Base-by-base conservation (phyloP, 345 rosid genomes). In the Populus simonii region DNA sequence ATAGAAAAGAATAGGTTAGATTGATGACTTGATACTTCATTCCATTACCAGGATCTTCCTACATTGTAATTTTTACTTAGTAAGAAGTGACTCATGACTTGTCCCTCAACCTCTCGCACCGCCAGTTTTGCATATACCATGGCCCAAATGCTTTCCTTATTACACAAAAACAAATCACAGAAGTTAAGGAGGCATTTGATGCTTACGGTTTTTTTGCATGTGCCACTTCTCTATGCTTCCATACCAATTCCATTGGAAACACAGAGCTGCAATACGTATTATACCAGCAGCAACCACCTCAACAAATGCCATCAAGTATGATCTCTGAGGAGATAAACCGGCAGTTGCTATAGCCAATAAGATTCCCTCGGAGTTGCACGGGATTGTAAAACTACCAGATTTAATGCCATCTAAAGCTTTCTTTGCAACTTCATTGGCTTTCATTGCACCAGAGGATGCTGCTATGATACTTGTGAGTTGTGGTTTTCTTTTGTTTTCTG, bases 231-330 rank as follows among this genome's bases (percentile, higher is more conserved):
- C 89, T 45, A 92, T 93, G 43, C 83, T 85, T 36, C 84, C 75
- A 49, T 93, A 95, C 96, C 93, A 91, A 78, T 84, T 92, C 98
- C 99, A 92, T 59, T 85, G 92, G 73, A 89, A 91, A 73, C 76
- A 85, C 38, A 93, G 84, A 55, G 87, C 93, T 25, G 27, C 76
- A 29, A 92, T 38, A 36, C 94, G 91, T 45, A 85, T 23, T 13
- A 89, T 25, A 76, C 94, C 87, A 66, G 81, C 87, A 12, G 85
- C 71, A 62, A 82, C 79, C 33, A 95, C 94, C 88, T 95, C 98
- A 69, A 90, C 55, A 78, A 89, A 92, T 66, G 98, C 99, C 87
- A 90, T 86, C 84, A 83, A 51, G 78, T 53, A 88, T 22, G 98
- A 93, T 79, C 92, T 85, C 74, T 91, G 97, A 61, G 98, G 97